A percentile compares a stretch with the other conserved stretches of the same genome.
Evolutionary conservation across 371 early-diverging fungal species (phyloP).

Genomic region (Batkoa obscura): DNA sequence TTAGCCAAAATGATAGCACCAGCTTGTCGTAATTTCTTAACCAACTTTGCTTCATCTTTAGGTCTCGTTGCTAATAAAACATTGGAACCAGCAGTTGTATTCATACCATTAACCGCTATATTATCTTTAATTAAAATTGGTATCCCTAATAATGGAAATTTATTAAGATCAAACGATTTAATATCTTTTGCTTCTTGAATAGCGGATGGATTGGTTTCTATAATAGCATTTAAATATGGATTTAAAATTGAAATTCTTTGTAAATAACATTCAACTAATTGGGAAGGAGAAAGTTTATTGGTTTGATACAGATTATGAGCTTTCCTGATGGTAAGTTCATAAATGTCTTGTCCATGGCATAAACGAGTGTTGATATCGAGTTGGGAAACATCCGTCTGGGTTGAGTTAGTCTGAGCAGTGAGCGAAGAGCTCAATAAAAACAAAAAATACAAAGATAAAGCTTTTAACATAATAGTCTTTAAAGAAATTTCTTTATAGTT

Average conservation of each 20-base stretch:
- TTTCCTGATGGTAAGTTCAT: neutral
- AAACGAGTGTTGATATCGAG: neutral
- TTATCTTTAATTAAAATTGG: conserved; percentile 14
- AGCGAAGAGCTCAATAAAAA: too few relatives aligned
- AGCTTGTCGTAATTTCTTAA: conserved; percentile 10
- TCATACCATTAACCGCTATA: conserved; percentile 14
- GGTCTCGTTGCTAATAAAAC: conserved; percentile 4
- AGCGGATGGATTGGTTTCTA: conserved; percentile 9
- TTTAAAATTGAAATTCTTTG: conserved; percentile 6
- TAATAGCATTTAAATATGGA: conserved; percentile 7
- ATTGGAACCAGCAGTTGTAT: conserved; percentile 13
- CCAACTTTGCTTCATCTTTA: conserved; percentile 2
- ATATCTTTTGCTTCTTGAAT: conserved; percentile 5
- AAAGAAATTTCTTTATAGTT: too few relatives aligned
- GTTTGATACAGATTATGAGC: neutral
- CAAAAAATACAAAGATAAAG: too few relatives aligned
- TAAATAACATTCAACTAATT: conserved; percentile 11
- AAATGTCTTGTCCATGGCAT: neutral
- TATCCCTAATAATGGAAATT: neutral
- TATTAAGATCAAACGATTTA: too few relatives aligned
- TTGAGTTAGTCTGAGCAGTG: too few relatives aligned
- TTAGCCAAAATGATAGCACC: conserved; percentile 16
- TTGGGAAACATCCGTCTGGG: neutral
- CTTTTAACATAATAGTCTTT: too few relatives aligned
- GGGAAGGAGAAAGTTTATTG: neutral